These are phyloP conservation scores for Botrytis medusae DNA, from an alignment of 2,329 filamentous ascomycete species.

Conservation along the genomic window DNA sequence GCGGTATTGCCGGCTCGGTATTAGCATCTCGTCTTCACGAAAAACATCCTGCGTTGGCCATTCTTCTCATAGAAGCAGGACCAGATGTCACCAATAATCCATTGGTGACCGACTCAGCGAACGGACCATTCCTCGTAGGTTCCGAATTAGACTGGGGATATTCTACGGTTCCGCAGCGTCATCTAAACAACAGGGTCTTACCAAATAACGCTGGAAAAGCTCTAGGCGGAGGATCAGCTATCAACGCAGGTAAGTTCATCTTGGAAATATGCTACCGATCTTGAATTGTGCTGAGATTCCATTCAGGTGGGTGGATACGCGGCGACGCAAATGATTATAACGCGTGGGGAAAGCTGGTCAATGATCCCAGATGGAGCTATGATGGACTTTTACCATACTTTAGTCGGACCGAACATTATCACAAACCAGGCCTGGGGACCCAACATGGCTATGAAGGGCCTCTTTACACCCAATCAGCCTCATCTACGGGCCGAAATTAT, in stretches of 20 bases:
- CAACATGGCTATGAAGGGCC: conserved; percentile 9
- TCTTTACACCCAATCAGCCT: conserved; percentile 1
- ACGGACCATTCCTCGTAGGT: not conserved
- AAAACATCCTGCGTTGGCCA: conserved; percentile 36
- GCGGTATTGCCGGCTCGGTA: conserved; percentile 42
- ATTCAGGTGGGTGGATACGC: conserved; percentile 42
- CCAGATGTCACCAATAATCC: conserved; percentile 33
- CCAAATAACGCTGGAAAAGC: conserved; percentile 42
- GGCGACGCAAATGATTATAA: conserved; percentile 48
- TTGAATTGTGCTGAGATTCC: no score
- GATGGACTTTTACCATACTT: conserved; percentile 49
- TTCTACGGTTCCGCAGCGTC: conserved; percentile 38
- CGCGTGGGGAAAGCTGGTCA: conserved; percentile 44
- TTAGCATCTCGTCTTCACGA: conserved; percentile 41
- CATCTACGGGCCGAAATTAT: not conserved
- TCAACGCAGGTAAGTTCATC: conserved; percentile 39
- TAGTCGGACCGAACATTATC: conserved; percentile 41
- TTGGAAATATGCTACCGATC: no score
- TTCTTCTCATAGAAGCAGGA: conserved; percentile 45
- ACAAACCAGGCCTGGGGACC: not conserved
- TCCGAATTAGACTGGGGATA: conserved; percentile 41
- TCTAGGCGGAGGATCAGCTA: conserved; percentile 44
- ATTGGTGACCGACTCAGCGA: not conserved
- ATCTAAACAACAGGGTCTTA: conserved; percentile 34
- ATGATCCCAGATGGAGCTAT: conserved; percentile 48